A percentile compares a stretch with the other conserved stretches of the same genome.
Evolutionary conservation across 805 yeast genomes (phyloP).

Genomic region (Candida nitratophila): DNA sequence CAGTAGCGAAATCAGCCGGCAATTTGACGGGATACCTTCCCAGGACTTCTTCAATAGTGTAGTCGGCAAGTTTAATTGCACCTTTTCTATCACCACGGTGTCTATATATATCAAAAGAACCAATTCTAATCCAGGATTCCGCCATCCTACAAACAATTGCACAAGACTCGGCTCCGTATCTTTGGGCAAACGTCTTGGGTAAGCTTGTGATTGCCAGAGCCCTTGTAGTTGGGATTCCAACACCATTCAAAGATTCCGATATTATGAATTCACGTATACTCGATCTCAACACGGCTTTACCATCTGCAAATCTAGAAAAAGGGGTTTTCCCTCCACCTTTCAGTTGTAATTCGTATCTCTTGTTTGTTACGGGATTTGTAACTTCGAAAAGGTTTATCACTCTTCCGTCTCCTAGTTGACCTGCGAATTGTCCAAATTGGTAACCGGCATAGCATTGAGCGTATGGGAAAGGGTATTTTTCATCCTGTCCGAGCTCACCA

Average conservation of each 20-base stretch:
- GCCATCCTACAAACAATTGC: constrained; percentile 84
- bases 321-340: constrained; percentile 95
- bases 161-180: constrained; percentile 69
- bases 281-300: constrained; percentile 86
- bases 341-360: constrained; percentile 61
- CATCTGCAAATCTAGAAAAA: constrained; percentile 91
- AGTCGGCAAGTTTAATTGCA: constrained; percentile 58
- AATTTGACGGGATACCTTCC: constrained; percentile 28
- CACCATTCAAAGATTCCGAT: constrained; percentile 70
- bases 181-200: constrained; percentile 71
- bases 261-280: constrained; percentile 83
- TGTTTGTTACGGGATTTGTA: constrained; percentile 33
- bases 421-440: constrained; percentile 95
- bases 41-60: constrained; percentile 60
- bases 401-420: constrained; percentile 95
- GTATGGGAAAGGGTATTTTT: constrained; percentile 54
- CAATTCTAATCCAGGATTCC: constrained; percentile 79
- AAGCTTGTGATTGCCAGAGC: constrained; percentile 67
- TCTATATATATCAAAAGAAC: constrained; percentile 79
- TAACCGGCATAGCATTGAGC: constrained; percentile 93
- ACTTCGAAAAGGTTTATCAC: constrained; percentile 77
- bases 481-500: constrained; percentile 40
- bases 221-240: constrained; percentile 83
- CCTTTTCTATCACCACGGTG: constrained; percentile 65
- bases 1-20: constrained; percentile 18